Base-by-base conservation (phyloP, 768 basidiomycete genomes). In the Trametes cubensis region DNA sequence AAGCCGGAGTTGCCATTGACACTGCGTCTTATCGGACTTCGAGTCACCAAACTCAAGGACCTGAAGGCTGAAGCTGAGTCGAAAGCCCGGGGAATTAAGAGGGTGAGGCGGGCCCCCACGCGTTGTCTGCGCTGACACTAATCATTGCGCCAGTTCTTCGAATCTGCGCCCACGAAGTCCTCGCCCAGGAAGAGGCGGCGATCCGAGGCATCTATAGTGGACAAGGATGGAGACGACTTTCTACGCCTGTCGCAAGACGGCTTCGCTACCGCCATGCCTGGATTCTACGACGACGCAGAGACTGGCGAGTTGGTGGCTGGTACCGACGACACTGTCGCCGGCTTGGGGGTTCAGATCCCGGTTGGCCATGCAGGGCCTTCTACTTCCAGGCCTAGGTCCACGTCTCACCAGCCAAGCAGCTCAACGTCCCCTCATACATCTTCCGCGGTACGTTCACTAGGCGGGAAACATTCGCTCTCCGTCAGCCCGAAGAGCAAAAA, bases 41-140 rank as follows among this genome's bases (percentile, higher is more conserved):
- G 95, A 47, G 81, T 96, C 11, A 95, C 92, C 4, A 95, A 92
- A 64, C 76, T 99, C 66, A 92, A 91, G 70, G 96, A 99, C 75
- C 74, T 95, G 30, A 81, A 82, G 60, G 79, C 79, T 6, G 72
- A 75, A 15, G 76, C 73, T 1, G 73, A 77, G 21, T 68, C 67
- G 18, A 67, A 72, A 49, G 64, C 68, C 4, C 77, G 73, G 55
- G 89, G 92, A 0, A 93, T 97, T 63, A 89, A 90, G 72, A 81
- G 86, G 58, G 94, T 93, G 69, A 55, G 81, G 15, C 55, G 50
- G 5, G 28, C 25, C 44, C 41, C 58, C 59, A 28, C 23, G 10
- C 11, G 11, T 17, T 52, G 14, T 30, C 15, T 28, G 38, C n/a
- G 18, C 25, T 41, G 15, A n/a, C 48, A 38, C 23, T 55, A 18